Percentiles rank a stretch among this genome's conserved stretches.
Evolutionary conservation across 805 yeast species (phyloP).

Genomic region (Candida succiphila): DNA sequence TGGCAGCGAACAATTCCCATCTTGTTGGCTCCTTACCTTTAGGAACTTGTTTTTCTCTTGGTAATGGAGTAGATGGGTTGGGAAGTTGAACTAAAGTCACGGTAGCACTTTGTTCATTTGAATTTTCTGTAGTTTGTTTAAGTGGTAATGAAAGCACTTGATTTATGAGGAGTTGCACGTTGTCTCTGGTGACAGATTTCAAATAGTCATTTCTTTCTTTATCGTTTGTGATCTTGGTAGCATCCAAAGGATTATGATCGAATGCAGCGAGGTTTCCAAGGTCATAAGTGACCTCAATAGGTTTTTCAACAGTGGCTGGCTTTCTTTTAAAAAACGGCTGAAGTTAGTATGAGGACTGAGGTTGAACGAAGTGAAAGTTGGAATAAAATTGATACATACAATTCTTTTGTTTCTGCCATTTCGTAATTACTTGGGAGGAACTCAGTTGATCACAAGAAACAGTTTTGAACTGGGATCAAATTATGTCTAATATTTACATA

Average conservation of each 20-base stretch:
- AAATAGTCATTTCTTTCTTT: conserved; percentile 54
- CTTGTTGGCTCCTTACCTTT: conserved; percentile 86
- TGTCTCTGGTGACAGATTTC: conserved; percentile 69
- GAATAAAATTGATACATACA: conserved; percentile 6
- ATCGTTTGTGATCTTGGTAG: conserved; percentile 42
- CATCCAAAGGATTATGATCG: conserved; percentile 81
- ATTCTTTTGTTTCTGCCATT: conserved; percentile 9
- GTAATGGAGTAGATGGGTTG: conserved; percentile 68
- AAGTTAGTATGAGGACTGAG: background rate
- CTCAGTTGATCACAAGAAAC: no score
- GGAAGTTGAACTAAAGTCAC: conserved; percentile 83
- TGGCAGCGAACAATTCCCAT: conserved; percentile 96
- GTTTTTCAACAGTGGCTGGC: conserved; percentile 84
- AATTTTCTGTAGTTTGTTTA: conserved; percentile 69
- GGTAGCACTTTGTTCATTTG: conserved; percentile 53
- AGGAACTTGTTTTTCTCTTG: conserved; percentile 94
- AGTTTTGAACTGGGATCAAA: no score
- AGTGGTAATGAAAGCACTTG: conserved; percentile 87
- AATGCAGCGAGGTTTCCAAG: conserved; percentile 86
- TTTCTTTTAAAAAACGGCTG: no score
- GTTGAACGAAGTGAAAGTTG: background rate
- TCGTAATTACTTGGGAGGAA: no score
- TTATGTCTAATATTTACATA: no score
- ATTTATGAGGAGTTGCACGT: conserved; percentile 83
- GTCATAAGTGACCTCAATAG: conserved; percentile 82